A percentile compares a stretch with the other conserved stretches of the same genome.
These are phyloP conservation scores for Annulohypoxylon truncatum DNA, from an alignment of 2,329 filamentous ascomycete genomes.

Conservation along the genomic window DNA sequence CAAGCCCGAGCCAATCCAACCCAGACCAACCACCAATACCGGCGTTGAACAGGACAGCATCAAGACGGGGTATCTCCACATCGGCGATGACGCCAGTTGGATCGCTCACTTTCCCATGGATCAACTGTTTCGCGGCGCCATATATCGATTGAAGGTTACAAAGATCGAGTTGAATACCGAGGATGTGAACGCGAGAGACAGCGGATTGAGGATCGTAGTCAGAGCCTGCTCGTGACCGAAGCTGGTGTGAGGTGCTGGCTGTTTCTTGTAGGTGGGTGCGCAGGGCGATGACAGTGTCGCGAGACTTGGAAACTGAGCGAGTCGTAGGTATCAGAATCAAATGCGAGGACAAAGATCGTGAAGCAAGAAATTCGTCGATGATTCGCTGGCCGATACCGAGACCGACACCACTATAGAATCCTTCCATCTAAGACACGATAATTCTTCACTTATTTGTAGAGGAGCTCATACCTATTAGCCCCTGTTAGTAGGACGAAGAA, in stretches of 20 bases:
- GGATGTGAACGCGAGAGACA: slow-evolving; percentile 66
- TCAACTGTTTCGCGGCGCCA: slow-evolving; percentile 60
- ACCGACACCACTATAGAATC: slow-evolving; percentile 77
- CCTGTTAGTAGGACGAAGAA: slow-evolving; percentile 50
- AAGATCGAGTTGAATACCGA: slow-evolving; percentile 69
- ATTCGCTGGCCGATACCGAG: slow-evolving; percentile 85
- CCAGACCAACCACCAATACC: slow-evolving; percentile 88
- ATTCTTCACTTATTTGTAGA: background rate
- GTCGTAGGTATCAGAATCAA: slow-evolving; percentile 88
- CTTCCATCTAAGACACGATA: slow-evolving; percentile 24
- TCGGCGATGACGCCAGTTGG: slow-evolving; percentile 52
- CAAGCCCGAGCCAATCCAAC: slow-evolving; percentile 74
- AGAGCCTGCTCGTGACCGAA: slow-evolving; percentile 54
- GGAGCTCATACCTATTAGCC: slow-evolving; percentile 49
- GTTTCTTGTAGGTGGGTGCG: slow-evolving; percentile 69
- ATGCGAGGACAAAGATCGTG: slow-evolving; percentile 72
- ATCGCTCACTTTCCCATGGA: slow-evolving; percentile 59
- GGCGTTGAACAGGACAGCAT: slow-evolving; percentile 86
- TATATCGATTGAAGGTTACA: slow-evolving; percentile 67
- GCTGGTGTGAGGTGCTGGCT: slow-evolving; percentile 54
- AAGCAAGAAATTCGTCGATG: slow-evolving; percentile 87
- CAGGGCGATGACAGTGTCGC: slow-evolving; percentile 75
- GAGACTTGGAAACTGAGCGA: slow-evolving; percentile 77
- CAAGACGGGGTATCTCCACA: slow-evolving; percentile 74
- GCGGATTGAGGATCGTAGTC: slow-evolving; percentile 57